These are phyloP conservation scores for Solanum paucissectum DNA, from an alignment of 257 asterid species.

Conservation along the genomic window DNA sequence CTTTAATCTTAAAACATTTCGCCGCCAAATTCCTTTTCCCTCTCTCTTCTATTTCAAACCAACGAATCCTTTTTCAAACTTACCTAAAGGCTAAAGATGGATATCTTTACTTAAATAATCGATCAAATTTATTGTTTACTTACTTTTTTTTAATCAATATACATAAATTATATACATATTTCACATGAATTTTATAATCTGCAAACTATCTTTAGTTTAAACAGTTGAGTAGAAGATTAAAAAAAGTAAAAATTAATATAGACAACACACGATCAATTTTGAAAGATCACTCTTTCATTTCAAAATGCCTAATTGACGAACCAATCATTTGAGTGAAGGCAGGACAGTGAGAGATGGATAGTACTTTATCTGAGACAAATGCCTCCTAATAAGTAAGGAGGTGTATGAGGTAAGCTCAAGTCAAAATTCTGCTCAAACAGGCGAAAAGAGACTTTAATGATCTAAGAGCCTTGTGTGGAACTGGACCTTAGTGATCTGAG, in stretches of 20 bases:
- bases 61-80: neutral
- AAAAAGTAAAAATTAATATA: neutral
- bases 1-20: neutral
- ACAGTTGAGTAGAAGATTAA: neutral
- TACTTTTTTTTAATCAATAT: neutral
- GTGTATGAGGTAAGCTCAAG: neutral
- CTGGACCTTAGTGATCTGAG: neutral
- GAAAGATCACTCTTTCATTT: neutral
- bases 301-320: neutral
- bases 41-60: neutral
- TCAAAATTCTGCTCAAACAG: neutral
- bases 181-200: no score
- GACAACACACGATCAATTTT: neutral
- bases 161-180: no score
- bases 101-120: neutral
- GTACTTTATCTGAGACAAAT: neutral
- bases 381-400: accelerated
- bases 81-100: neutral
- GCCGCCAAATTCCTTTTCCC: neutral
- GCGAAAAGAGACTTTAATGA: no score
- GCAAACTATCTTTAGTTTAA: neutral
- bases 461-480: no score
- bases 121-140: neutral
- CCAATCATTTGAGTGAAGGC: neutral
- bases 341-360: no score